Conservation (phyloP, 2,329 filamentous ascomycete species). For the Exophiala bonariae region DNA sequence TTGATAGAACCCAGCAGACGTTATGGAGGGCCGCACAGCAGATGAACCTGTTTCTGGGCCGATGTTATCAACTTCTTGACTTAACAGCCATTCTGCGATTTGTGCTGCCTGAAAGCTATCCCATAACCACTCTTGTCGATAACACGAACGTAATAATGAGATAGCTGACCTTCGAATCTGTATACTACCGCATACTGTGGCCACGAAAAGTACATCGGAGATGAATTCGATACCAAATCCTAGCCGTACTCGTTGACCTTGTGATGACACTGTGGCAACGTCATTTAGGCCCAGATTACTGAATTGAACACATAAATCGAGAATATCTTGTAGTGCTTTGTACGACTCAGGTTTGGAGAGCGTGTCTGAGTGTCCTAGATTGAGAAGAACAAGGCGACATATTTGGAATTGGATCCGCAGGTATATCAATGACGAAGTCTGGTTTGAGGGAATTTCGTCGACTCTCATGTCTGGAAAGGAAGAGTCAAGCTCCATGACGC, state of each 20-base stretch:
- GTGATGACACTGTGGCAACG: neutral
- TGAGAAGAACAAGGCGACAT: neutral
- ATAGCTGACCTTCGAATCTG: neutral
- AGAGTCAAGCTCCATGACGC: neutral
- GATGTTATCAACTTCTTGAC: neutral
- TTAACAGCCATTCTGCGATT: neutral
- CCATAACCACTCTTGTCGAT: constrained; percentile 1
- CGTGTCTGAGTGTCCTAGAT: neutral
- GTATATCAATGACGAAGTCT: neutral
- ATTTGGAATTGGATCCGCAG: neutral
- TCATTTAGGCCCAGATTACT: neutral
- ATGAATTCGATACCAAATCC: constrained; percentile 1
- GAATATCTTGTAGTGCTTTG: neutral
- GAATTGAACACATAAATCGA: neutral
- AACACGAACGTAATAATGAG: neutral
- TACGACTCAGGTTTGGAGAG: neutral
- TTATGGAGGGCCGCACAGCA: no score
- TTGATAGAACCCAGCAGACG: neutral
- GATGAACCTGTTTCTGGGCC: neutral
- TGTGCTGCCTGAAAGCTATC: neutral
- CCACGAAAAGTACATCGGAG: neutral
- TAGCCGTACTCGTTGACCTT: neutral
- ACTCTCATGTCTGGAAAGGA: neutral
- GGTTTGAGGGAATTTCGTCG: neutral
- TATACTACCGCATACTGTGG: neutral